Evolutionary conservation across 2,329 filamentous ascomycete species (phyloP).

Genomic region (Thielaviopsis punctulata): DNA sequence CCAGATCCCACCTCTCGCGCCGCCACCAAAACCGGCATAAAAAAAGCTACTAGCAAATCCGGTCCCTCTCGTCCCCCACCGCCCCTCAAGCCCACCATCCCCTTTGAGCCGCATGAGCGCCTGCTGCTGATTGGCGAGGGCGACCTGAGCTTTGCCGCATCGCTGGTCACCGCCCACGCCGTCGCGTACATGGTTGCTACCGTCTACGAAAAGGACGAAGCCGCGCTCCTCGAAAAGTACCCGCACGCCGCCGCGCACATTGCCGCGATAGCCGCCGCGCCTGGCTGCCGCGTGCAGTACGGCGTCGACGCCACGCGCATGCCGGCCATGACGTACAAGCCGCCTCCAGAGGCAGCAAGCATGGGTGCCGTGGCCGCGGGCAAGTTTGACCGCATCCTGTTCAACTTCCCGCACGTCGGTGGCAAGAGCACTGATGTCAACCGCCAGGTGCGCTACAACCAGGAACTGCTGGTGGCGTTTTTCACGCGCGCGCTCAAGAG

Average conservation of each 20-base stretch:
- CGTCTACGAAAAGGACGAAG: slow-evolving; percentile 40
- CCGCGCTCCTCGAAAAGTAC: slow-evolving; percentile 53
- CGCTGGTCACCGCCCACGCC: slow-evolving; percentile 46
- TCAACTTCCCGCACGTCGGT: slow-evolving; percentile 95
- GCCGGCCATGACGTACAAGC: slow-evolving; percentile 24
- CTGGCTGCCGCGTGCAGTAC: slow-evolving; percentile 33
- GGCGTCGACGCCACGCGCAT: slow-evolving; percentile 50
- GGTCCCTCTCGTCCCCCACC: slow-evolving; percentile 5
- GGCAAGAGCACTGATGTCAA: slow-evolving; percentile 87
- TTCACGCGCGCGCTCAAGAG: slow-evolving; percentile 37
- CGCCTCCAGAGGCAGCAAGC: slow-evolving; percentile 16
- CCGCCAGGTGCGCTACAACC: slow-evolving; percentile 82
- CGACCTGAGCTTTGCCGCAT: slow-evolving; percentile 62
- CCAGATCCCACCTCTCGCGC: slow-evolving; percentile 12
- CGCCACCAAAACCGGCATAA: slow-evolving; percentile 7
- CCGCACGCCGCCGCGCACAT: slow-evolving; percentile 49
- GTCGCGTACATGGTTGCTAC: slow-evolving; percentile 54
- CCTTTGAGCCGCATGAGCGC: slow-evolving; percentile 46
- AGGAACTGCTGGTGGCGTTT: slow-evolving; percentile 56
- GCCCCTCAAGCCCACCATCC: slow-evolving; percentile 30
- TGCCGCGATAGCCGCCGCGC: slow-evolving; percentile 24
- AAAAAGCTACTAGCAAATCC: slow-evolving; percentile 13
- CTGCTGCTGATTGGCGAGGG: slow-evolving; percentile 68
- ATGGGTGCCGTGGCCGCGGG: slow-evolving; percentile 8
- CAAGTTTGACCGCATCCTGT: slow-evolving; percentile 62